Evolutionary conservation across 371 early-diverging fungal genomes (phyloP), one percentile per base, ranked within the genome.

Genomic region (Capniomyces stellatus): DNA sequence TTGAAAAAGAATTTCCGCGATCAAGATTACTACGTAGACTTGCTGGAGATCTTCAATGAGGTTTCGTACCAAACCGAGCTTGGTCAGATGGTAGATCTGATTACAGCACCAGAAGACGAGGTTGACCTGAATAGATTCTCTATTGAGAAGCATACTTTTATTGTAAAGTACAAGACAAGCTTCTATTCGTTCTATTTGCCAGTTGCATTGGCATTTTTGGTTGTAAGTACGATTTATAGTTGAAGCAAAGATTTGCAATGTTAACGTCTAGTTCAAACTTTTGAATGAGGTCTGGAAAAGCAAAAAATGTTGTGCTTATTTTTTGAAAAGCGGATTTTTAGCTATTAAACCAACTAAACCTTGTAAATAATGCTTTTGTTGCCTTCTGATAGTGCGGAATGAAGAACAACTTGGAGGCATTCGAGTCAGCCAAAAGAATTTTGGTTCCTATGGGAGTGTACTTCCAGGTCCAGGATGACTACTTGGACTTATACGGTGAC

Each of bases 171-270:
- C 79, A 98, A 98, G 77, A 98, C 97, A 44, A 87, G 92, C n/a
- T 92, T 83, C 74, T 98, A 98, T 75, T 92, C 96, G 31, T 97
- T 98, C 78, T 95, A 98, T 71, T 77, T 98, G 46, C 96, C 98
- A 25, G 91, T 96, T 23, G 95, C 93, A 39, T 69, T 89, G 52
- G 91, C 91, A 39, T 85, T 96, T 81, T 74, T 76, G 52, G 81
- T 91, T 80, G n/a, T n/a, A n/a, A n/a, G n/a, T n/a, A n/a, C n/a
- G n/a, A n/a, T n/a, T n/a, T n/a, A n/a, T n/a, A n/a, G n/a, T n/a
- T n/a, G n/a, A n/a, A n/a, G n/a, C n/a, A n/a, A n/a, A n/a, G n/a
- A n/a, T n/a, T n/a, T n/a, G n/a, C n/a, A n/a, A n/a, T n/a, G n/a
- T n/a, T n/a, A n/a, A n/a, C n/a, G n/a, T n/a, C n/a, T n/a, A n/a